Conservation (phyloP, 192 early-diverging fungal species). For the Cetraspora pellucida region DNA sequence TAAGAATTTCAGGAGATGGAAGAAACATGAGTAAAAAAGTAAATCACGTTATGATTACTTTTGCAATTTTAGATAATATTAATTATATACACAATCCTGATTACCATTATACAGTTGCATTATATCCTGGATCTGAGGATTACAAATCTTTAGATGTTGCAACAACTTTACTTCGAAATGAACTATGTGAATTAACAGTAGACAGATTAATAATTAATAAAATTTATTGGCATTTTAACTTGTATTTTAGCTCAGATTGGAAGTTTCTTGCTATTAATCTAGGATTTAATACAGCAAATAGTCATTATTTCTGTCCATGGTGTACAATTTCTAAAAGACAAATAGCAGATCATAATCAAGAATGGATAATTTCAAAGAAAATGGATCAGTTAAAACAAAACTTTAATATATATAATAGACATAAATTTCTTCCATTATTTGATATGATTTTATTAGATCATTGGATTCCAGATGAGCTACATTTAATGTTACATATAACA, state of each 20-base stretch:
- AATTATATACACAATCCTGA: not conserved
- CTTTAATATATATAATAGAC: not conserved
- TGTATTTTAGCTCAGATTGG: constrained; percentile 16
- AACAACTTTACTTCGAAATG: not conserved
- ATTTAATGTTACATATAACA: constrained; percentile 1
- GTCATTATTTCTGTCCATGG: not conserved
- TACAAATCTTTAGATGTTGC: not conserved
- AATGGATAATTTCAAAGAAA: not conserved
- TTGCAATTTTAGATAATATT: constrained; percentile 8
- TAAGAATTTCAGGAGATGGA: not conserved
- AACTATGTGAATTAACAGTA: not conserved
- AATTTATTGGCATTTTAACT: constrained; percentile 7
- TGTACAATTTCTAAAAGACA: not conserved
- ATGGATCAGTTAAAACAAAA: not conserved
- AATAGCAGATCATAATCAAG: not conserved
- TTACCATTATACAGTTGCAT: constrained; percentile 10
- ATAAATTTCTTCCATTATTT: not conserved
- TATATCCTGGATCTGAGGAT: not conserved
- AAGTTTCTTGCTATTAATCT: not conserved
- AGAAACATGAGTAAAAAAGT: not conserved
- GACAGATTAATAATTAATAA: not conserved
- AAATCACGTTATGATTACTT: constrained; percentile 13
- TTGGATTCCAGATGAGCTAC: constrained; percentile 3
- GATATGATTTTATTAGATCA: not conserved
- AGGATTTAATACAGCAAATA: not conserved